These are phyloP conservation scores for Cercospora sp. DNA, from an alignment of 2,329 filamentous ascomycete species.

Conservation along the genomic window DNA sequence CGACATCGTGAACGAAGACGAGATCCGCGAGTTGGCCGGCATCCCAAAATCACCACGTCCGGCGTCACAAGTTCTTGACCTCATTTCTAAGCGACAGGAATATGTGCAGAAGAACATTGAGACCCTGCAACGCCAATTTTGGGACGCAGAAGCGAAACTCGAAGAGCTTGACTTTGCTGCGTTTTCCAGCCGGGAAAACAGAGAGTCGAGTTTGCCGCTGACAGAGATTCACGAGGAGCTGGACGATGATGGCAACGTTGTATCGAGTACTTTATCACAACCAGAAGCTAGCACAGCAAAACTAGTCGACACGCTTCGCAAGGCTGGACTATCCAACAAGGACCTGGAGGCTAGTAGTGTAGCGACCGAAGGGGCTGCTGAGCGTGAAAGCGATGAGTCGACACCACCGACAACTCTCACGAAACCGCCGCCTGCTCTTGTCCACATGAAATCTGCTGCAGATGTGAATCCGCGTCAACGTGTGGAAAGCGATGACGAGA, in stretches of 20 bases:
- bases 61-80: constrained; percentile 63
- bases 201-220: constrained; percentile 66
- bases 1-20: constrained; percentile 63
- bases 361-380: constrained; percentile 12
- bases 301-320: constrained; percentile 70
- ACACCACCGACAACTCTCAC: neutral
- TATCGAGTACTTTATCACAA: constrained; percentile 55
- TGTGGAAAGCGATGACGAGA: constrained; percentile 11
- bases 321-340: constrained; percentile 63
- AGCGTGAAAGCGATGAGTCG: constrained; percentile 17
- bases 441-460: constrained; percentile 11
- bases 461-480: constrained; percentile 12
- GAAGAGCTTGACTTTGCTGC: constrained; percentile 54
- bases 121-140: constrained; percentile 72
- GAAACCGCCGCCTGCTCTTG: constrained; percentile 24
- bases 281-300: constrained; percentile 68
- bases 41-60: constrained; percentile 51
- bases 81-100: constrained; percentile 76
- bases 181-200: constrained; percentile 42
- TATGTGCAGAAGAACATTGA: constrained; percentile 83
- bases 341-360: constrained; percentile 22
- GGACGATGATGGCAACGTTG: constrained; percentile 84
- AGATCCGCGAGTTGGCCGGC: constrained; percentile 58
- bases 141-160: constrained; percentile 68
- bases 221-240: constrained; percentile 91